Percentiles rank a stretch among this genome's conserved stretches.
Conservation (phyloP, 306 rosid genomes). For the Styphnolobium japonicum region DNA sequence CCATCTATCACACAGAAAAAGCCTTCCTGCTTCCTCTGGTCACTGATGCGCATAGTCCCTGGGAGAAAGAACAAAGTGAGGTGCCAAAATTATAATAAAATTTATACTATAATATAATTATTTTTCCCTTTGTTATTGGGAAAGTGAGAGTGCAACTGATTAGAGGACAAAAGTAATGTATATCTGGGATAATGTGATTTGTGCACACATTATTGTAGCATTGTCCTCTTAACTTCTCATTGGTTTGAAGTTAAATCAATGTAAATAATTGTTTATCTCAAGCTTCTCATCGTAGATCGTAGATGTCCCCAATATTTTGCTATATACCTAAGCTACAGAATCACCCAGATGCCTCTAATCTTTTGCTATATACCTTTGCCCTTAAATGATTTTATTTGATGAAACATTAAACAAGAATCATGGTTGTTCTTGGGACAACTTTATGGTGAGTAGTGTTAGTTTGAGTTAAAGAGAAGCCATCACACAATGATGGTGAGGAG, state of each 20-base stretch:
- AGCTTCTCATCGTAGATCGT: neutral
- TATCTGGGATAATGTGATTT: constrained; percentile 8
- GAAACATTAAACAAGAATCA: neutral
- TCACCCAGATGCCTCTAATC: neutral
- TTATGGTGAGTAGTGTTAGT: neutral
- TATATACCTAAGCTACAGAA: neutral
- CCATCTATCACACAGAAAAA: constrained; percentile 25
- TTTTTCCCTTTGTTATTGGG: constrained; percentile 20
- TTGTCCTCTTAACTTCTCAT: neutral
- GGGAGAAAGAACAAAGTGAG: constrained; percentile 13
- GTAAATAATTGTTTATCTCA: neutral
- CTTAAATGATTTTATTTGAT: neutral
- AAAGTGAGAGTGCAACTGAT: neutral
- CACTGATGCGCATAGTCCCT: constrained; percentile 12
- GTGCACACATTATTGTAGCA: constrained; percentile 20
- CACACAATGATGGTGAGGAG: neutral
- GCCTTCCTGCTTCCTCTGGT: constrained; percentile 12
- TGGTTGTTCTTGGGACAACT: neutral
- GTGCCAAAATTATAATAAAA: constrained; percentile 28
- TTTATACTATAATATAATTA: constrained; percentile 8
- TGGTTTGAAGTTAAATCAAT: neutral
- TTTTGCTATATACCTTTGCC: neutral
- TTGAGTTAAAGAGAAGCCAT: neutral
- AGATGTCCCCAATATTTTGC: no score
- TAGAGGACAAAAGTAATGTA: constrained; percentile 19